Base-by-base conservation (phyloP, 2,329 filamentous ascomycete genomes). In the Diaporthe capsici region DNA sequence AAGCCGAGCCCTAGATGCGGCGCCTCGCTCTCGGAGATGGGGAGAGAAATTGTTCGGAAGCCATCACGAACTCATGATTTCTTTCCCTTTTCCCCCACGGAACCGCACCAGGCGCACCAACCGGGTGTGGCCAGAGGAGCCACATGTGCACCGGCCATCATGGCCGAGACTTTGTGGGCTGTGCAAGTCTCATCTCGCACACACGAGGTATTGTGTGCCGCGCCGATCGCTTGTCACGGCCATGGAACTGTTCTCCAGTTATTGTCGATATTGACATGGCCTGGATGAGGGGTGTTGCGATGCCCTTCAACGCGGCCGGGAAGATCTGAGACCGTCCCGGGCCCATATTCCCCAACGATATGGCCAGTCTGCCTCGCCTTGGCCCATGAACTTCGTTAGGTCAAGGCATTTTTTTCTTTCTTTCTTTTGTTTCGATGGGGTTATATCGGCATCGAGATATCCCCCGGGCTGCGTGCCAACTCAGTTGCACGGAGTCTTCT, bases 321-420 rank as follows among this genome's bases (percentile, higher is more conserved):
- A 20, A 15, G 31, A 34, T 42, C 47, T 70, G 65, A 70, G 34
- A 70, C 65, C 7, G 63, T 70, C 34, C 65, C 47, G 49, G 65
- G 42, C 42, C 12, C 6, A 17, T 25, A 31, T 39, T 42, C 47
- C 49, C 65, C 65, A 49, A 20, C 65, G 47, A 55, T 20, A 31
- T 42, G 49, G 49, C n/a, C 47, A 70, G 65, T 70, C 65, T 70
- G 65, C 65, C 65, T 70, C 37, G 65, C 47, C 65, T 70, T 70
- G 47, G 65, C 65, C 47, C 65, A 70, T 55, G 4, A 70, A 70
- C 31, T 15, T 70, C 22, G 17, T 39, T 25, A 53, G 65, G 31
- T 20, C 65, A 70, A 34, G 65, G 47, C 49, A 22, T 39, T 55
- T 39, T 61, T 61, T 60, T 34, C 4, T 31, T 12, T 58, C 22